Evolutionary conservation across 306 rosid species (phyloP), one percentile per base, ranked within the genome.

Genomic region (Medicago lupulina): DNA sequence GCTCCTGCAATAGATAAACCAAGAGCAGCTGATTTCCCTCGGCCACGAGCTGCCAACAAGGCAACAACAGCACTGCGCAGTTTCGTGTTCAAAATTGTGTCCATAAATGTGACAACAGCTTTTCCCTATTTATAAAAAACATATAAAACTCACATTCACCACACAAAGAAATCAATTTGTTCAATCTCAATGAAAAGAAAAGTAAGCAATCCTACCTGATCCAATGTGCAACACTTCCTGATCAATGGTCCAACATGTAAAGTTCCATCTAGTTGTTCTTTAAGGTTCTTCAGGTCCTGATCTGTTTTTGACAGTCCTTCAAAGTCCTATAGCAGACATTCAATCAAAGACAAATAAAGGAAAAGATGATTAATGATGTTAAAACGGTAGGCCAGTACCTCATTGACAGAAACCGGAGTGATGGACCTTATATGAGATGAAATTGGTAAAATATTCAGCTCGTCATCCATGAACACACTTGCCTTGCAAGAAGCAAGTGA

Each of bases 1-100:
- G 98, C 97, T 74, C 98, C 98, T 23, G 98, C 84, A 83, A 93
- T 81, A 3, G 98, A 88, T 79, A 93, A 86, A 82, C 98, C 98
- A 69, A 91, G 92, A 49, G 98, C 96, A 75, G 98, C 98, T 4
- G 98, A 93, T 82, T 93, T 93, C 11, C 98, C 98, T 71, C 98
- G 96, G 67, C 98, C 98, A 51, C 98, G 98, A 77, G 89, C 91
- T 85, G 98, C 97, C 14, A 93, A 84, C 86, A 88, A 82, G 58
- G 97, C 97, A 73, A 86, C 87, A 53, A 17, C 21, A 55, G 92
- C 88, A 73, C 90, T 89, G 28, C 86, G 79, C 21, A 83, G 97
- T 69, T 92, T 83, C 89, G 83, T 93, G 83, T 89, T 93, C 80
- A 91, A 86, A 81, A 93, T 82, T 76, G 91, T 81, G 81, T 93